Evolutionary conservation across 1,284 basidiomycete species (phyloP).

Genomic region (Ceratorhiza oryzae-sativae): DNA sequence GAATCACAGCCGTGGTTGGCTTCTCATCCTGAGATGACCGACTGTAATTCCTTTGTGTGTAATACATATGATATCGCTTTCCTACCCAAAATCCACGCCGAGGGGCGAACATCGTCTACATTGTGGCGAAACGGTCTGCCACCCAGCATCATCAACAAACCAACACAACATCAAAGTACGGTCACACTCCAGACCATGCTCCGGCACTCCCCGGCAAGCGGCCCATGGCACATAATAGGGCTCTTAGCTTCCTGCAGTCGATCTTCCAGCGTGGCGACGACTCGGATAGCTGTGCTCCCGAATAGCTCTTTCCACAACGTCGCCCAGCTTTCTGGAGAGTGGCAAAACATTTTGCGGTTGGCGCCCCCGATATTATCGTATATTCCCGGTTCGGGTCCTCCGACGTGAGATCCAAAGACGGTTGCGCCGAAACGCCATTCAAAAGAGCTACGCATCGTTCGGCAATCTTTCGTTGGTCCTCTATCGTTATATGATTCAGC

Average conservation of each 20-base stretch:
- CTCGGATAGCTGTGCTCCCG: neutral
- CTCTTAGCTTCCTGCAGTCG: neutral
- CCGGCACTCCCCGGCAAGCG: neutral
- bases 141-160: neutral
- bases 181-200: constrained; percentile 28
- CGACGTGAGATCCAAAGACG: constrained; percentile 46
- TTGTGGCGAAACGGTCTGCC: neutral
- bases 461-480: constrained; percentile 55
- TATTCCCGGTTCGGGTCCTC: constrained; percentile 48
- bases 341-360: constrained; percentile 24
- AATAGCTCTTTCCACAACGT: constrained; percentile 22
- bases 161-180: neutral
- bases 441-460: constrained; percentile 54
- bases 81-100: too few relatives aligned
- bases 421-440: constrained; percentile 49
- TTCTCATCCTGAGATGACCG: too few relatives aligned
- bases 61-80: too few relatives aligned
- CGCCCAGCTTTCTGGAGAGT: constrained; percentile 24
- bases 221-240: neutral
- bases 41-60: neutral
- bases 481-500: constrained; percentile 35
- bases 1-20: too few relatives aligned
- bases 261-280: constrained; percentile 12
- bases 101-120: too few relatives aligned
- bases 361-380: constrained; percentile 15